A percentile compares a stretch with the other conserved stretches of the same genome.
These are phyloP conservation scores for Fraxinus paxiana DNA, from an alignment of 305 asterid species.

Conservation along the genomic window DNA sequence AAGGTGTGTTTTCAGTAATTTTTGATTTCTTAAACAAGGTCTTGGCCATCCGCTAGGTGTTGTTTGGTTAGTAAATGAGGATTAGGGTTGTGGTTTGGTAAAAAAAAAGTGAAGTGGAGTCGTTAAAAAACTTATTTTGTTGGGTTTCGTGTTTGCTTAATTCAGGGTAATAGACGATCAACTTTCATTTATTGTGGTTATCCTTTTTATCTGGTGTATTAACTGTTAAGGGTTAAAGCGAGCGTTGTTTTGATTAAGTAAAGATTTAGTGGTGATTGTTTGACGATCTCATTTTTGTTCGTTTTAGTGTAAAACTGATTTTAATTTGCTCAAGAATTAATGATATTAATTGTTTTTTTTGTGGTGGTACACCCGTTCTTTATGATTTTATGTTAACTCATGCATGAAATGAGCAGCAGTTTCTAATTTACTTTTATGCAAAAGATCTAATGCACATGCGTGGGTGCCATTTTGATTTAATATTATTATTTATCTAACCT, in stretches of 20 bases:
- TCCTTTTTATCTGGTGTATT: neutral
- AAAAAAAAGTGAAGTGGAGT: neutral
- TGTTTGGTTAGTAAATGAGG: neutral
- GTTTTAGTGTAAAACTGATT: neutral
- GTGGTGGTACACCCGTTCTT: neutral
- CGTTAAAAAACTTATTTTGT: neutral
- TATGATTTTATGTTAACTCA: neutral
- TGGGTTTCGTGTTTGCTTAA: neutral
- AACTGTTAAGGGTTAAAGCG: neutral
- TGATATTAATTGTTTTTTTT: neutral
- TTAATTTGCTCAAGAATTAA: neutral
- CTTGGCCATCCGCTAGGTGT: neutral
- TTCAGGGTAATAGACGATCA: constrained; percentile 6
- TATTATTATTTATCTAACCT: no score
- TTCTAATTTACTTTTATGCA: neutral
- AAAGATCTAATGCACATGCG: neutral
- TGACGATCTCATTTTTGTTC: neutral
- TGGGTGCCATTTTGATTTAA: no score
- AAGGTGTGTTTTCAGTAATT: constrained; percentile 38
- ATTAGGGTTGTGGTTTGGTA: constrained; percentile 19
- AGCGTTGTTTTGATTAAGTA: neutral
- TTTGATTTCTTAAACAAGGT: neutral
- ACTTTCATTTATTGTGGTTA: neutral
- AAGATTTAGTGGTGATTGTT: neutral
- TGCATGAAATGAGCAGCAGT: neutral